These are phyloP conservation scores for Cyclospora cayetanensis DNA, from an alignment of 169 alveolate species.

Conservation along the genomic window DNA sequence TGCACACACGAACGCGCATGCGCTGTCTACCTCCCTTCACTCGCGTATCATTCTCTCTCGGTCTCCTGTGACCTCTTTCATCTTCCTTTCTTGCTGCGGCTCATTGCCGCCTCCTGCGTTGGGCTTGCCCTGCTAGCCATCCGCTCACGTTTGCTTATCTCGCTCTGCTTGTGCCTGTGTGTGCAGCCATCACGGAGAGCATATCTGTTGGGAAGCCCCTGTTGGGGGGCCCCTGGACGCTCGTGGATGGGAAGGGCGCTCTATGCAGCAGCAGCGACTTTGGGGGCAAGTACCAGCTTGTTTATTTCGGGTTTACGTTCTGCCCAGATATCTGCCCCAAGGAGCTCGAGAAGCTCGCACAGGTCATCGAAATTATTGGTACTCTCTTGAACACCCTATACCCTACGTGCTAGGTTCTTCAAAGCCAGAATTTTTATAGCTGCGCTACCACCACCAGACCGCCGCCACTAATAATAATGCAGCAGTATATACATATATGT, in stretches of 20 bases:
- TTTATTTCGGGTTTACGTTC: slow-evolving; percentile 83
- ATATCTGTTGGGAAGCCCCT: slow-evolving; percentile 83
- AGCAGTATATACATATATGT: too few species aligned
- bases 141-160: background rate
- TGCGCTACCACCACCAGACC: too few species aligned
- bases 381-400: background rate
- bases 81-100: background rate
- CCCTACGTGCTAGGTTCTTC: background rate
- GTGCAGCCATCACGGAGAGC: slow-evolving; percentile 46
- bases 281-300: slow-evolving; percentile 67
- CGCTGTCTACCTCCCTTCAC: too few species aligned
- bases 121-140: background rate
- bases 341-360: slow-evolving; percentile 87
- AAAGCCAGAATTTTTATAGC: too few species aligned
- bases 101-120: background rate
- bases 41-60: too few species aligned
- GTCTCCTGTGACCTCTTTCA: background rate
- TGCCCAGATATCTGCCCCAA: slow-evolving; percentile 94
- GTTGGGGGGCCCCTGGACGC: slow-evolving; percentile 87
- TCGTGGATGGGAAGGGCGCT: slow-evolving; percentile 77
- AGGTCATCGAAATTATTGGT: slow-evolving; percentile 81
- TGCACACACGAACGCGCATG: too few species aligned
- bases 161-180: background rate
- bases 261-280: slow-evolving; percentile 55
- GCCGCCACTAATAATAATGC: too few species aligned